Percentiles rank a stretch among this genome's conserved stretches.
These are phyloP conservation scores for Mycena venus DNA, from an alignment of 768 basidiomycete genomes.

Conservation along the genomic window DNA sequence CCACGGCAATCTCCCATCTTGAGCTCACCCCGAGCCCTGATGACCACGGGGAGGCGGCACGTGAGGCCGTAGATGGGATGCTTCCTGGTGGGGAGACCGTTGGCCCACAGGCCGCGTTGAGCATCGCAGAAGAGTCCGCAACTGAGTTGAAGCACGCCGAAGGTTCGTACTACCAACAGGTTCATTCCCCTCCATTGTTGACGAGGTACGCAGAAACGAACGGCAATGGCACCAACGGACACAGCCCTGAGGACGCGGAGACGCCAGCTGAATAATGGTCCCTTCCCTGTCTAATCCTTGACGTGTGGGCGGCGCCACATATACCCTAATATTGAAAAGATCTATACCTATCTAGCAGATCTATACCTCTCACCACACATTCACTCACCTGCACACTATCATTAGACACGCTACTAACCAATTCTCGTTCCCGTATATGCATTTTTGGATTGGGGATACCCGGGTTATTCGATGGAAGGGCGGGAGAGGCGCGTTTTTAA, in stretches of 20 bases:
- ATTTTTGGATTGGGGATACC: conserved; percentile 19
- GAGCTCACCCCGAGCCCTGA: conserved; percentile 25
- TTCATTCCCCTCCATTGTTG: neutral
- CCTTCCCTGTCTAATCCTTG: neutral
- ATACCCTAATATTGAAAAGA: conserved; percentile 23
- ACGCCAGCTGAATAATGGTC: conserved; percentile 8
- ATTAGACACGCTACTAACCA: neutral
- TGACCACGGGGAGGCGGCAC: neutral
- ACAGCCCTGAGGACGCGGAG: conserved; percentile 2
- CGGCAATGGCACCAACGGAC: conserved; percentile 18
- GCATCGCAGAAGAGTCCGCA: neutral
- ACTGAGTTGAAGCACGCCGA: conserved; percentile 7
- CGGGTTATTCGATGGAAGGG: neutral
- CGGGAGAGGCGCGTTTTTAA: neutral
- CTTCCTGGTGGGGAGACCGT: conserved; percentile 34
- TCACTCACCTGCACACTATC: conserved; percentile 3
- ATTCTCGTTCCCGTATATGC: neutral
- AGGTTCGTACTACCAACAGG: conserved; percentile 15
- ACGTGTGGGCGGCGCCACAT: neutral
- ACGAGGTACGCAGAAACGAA: conserved; percentile 4
- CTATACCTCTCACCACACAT: conserved; percentile 24
- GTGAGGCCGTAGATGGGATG: conserved; percentile 18
- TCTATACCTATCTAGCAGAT: conserved; percentile 29
- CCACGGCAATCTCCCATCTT: conserved; percentile 28
- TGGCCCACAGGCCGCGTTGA: conserved; percentile 35